Percentiles rank a stretch among this genome's conserved stretches.
phyloP scores from a whole-genome alignment of 2,329 filamentous ascomycete genomes.

The Aspergillus niger region DNA sequence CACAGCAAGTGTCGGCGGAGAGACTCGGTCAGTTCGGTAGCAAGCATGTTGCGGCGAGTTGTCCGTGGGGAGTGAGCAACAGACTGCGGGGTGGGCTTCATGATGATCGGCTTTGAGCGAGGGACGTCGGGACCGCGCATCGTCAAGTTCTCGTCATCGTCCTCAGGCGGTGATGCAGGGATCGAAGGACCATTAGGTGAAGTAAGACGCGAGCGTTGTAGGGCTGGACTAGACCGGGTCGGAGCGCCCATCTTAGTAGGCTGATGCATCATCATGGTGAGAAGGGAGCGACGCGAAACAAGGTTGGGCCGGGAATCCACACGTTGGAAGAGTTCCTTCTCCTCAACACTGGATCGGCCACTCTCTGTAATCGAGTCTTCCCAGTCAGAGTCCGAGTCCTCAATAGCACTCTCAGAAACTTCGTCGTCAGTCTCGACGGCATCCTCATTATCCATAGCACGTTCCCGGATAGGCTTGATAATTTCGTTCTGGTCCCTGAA shows the following conservation, averaged over 20 bases:
- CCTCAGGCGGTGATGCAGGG: slow-evolving; percentile 59
- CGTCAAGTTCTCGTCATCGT: slow-evolving; percentile 65
- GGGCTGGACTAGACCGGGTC: slow-evolving; percentile 48
- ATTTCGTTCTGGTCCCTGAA: slow-evolving; percentile 77
- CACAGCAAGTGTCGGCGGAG: slow-evolving; percentile 88
- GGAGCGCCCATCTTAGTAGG: slow-evolving; percentile 70
- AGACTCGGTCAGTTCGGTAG: slow-evolving; percentile 90
- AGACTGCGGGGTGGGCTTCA: slow-evolving; percentile 68
- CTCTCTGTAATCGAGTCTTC: slow-evolving; percentile 75
- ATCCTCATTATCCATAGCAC: slow-evolving; percentile 54
- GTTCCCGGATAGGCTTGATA: slow-evolving; percentile 64
- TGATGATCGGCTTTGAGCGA: slow-evolving; percentile 78
- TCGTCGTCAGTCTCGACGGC: slow-evolving; percentile 66
- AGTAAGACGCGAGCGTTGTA: slow-evolving; percentile 60
- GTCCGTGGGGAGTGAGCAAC: slow-evolving; percentile 86
- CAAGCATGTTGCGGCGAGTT: slow-evolving; percentile 91
- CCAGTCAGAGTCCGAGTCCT: slow-evolving; percentile 66
- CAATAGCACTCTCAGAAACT: slow-evolving; percentile 80
- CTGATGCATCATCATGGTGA: slow-evolving; percentile 86
- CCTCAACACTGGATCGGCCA: slow-evolving; percentile 78
- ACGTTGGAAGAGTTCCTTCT: slow-evolving; percentile 80
- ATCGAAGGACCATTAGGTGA: slow-evolving; percentile 69
- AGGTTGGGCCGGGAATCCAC: slow-evolving; percentile 87
- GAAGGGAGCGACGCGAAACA: slow-evolving; percentile 80
- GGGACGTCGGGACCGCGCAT: slow-evolving; percentile 64